A percentile compares a stretch with the other conserved stretches of the same genome.
Evolutionary conservation across 768 basidiomycete genomes (phyloP).

Genomic region (Hydnomerulius pinastri): DNA sequence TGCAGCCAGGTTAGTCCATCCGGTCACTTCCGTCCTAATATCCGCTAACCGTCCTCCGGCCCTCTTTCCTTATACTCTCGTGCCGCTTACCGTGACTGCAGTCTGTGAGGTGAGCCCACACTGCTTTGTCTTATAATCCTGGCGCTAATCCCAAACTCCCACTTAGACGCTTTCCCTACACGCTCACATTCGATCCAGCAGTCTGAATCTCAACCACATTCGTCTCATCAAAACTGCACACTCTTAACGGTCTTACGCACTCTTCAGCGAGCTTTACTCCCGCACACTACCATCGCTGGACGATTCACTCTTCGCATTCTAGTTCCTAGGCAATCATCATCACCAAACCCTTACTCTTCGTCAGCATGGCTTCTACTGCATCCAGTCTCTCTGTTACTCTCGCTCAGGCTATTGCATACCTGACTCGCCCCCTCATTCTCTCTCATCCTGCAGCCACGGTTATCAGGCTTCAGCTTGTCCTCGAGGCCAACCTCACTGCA

Average conservation of each 20-base stretch:
- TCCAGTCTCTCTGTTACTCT: slow-evolving; percentile 65
- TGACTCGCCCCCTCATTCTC: slow-evolving; percentile 64
- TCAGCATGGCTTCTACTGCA: slow-evolving; percentile 36
- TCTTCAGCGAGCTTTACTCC: slow-evolving; percentile 25
- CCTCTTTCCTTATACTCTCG: background rate
- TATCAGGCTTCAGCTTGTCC: slow-evolving; percentile 67
- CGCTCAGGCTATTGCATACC: slow-evolving; percentile 71
- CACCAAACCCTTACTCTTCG: background rate
- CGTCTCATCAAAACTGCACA: slow-evolving; percentile 7
- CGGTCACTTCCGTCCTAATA: background rate
- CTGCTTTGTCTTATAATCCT: background rate
- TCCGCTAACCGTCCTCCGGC: slow-evolving; percentile 13
- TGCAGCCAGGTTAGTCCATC: slow-evolving; percentile 31
- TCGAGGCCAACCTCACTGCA: slow-evolving; percentile 73
- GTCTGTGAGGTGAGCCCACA: slow-evolving; percentile 28
- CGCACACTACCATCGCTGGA: slow-evolving; percentile 32
- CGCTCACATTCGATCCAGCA: slow-evolving; percentile 21
- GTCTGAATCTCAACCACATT: slow-evolving; percentile 28
- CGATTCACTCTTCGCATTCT: slow-evolving; percentile 31
- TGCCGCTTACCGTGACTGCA: slow-evolving; percentile 7
- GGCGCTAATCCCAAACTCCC: background rate
- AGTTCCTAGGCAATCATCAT: slow-evolving; percentile 8
- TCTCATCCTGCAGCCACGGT: slow-evolving; percentile 62
- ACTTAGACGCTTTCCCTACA: slow-evolving; percentile 10
- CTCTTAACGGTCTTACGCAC: slow-evolving; percentile 27